phyloP scores from a whole-genome alignment of 345 rosid genomes.

The Citrus mangshanensis region DNA sequence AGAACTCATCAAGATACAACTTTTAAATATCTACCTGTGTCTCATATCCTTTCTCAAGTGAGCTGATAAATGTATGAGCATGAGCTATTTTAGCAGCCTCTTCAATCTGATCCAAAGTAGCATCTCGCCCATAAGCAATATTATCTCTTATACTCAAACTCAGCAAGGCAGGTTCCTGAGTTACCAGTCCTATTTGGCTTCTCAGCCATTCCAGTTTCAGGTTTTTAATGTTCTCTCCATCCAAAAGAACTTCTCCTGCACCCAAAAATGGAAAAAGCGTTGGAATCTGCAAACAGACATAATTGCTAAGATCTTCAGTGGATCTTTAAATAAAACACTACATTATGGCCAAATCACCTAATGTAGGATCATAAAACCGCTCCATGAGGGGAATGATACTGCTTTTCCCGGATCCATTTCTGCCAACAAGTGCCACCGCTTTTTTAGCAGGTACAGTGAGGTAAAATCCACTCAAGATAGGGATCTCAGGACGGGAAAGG shows the following conservation, averaged over 20 bases:
- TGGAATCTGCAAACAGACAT: slow-evolving; percentile 15
- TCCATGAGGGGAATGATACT: slow-evolving; percentile 99
- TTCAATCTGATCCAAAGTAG: slow-evolving; percentile 79
- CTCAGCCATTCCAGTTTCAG: slow-evolving; percentile 90
- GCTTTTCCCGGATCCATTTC: slow-evolving; percentile 99
- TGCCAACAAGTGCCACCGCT: slow-evolving; percentile 97
- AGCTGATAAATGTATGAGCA: slow-evolving; percentile 91
- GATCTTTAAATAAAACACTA: slow-evolving; percentile 1
- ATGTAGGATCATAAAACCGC: slow-evolving; percentile 97
- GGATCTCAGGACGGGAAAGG: slow-evolving; percentile 97
- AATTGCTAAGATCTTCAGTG: slow-evolving; percentile 13
- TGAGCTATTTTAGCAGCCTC: slow-evolving; percentile 97
- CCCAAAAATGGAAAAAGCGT: slow-evolving; percentile 20
- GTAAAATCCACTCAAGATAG: slow-evolving; percentile 95
- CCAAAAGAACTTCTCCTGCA: slow-evolving; percentile 98
- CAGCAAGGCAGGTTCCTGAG: slow-evolving; percentile 95
- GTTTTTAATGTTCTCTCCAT: slow-evolving; percentile 94
- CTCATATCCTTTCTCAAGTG: slow-evolving; percentile 85
- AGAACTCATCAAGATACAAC: not conserved
- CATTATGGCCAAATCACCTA: slow-evolving; percentile 55
- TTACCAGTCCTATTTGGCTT: slow-evolving; percentile 94
- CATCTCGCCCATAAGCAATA: slow-evolving; percentile 86
- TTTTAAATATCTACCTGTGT: slow-evolving; percentile 56
- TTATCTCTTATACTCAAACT: slow-evolving; percentile 88
- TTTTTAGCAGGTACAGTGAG: slow-evolving; percentile 97